Percentiles rank a stretch among this genome's conserved stretches.
phyloP scores from a whole-genome alignment of 768 basidiomycete genomes.

The Auricularia auricula-judae region DNA sequence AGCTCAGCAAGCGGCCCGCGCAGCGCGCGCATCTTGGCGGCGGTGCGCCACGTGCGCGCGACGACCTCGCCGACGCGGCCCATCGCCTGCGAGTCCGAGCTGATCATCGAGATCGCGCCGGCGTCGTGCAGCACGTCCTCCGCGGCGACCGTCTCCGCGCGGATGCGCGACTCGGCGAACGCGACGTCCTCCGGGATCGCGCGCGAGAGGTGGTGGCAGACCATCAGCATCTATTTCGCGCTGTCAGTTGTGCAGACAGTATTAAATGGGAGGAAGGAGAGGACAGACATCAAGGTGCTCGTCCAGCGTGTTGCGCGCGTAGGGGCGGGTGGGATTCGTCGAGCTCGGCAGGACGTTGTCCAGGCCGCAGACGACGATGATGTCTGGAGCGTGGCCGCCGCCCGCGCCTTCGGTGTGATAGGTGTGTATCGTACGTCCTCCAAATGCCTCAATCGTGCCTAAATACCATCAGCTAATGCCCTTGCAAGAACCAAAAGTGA shows the following conservation, averaged over 20 bases:
- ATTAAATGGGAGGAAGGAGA: not conserved
- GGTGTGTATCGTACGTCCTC: constrained; percentile 85
- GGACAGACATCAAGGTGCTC: constrained; percentile 86
- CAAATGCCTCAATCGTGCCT: constrained; percentile 88
- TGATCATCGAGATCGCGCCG: constrained; percentile 95
- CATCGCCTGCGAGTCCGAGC: constrained; percentile 97
- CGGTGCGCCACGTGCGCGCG: constrained; percentile 90
- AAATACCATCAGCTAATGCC: constrained; percentile 7
- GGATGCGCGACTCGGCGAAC: constrained; percentile 95
- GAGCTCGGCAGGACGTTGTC: constrained; percentile 90
- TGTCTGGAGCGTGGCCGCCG: constrained; percentile 95
- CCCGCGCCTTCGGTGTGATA: constrained; percentile 97
- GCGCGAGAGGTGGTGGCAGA: constrained; percentile 94
- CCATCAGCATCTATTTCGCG: constrained; percentile 83
- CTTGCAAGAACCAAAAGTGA: not conserved
- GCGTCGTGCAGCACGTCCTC: constrained; percentile 90
- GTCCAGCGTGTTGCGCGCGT: constrained; percentile 81
- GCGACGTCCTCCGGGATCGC: constrained; percentile 87
- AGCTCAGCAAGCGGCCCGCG: constrained; percentile 60
- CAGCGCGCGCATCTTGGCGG: constrained; percentile 82
- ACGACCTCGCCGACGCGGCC: constrained; percentile 93
- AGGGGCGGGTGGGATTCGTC: constrained; percentile 94
- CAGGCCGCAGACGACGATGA: constrained; percentile 90
- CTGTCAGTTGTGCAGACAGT: not conserved
- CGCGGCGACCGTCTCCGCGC: constrained; percentile 93